Base-by-base conservation (phyloP, 495 filamentous ascomycete species). In the Cryomyces antarcticus region DNA sequence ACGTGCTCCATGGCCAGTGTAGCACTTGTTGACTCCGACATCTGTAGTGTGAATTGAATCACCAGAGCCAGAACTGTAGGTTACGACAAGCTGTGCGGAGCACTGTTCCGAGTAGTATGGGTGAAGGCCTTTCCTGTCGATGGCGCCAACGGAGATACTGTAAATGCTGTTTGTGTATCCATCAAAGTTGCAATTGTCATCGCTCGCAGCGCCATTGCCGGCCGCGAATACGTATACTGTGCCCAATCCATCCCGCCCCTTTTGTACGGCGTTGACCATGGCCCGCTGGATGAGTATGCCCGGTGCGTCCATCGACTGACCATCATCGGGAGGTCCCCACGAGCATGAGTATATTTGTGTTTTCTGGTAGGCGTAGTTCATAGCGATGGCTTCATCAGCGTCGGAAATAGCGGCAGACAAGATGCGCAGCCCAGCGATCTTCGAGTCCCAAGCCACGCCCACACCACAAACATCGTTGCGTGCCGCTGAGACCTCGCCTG, bases 101-200 rank as follows among this genome's bases (percentile, higher is more conserved):
- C 89, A 97, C 43, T 82, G 75, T 61, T 97, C 89, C 2, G 88
- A 93, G 59, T 97, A 97, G 49, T 80, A 82, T 1, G 87, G 85
- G 56, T 96, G 88, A 5, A 67, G 58, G 10, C 86, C 86, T 51
- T 81, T 75, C 38, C 82, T 65, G 56, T 94, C 88, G 53, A 97
- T 78, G 30, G 88, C 89, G 13, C 92, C 89, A 30, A 96, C 86
- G 2, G 87, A 93, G 52, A 97, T 85, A 55, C 83, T 93, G 68
- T 96, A 97, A 44, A 97, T 97, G 55, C 85, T 93, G 63, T 97
- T 97, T 49, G 92, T 96, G 59, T 97, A 97, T 7, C 89, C 89
- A 55, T 97, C 89, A 53, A 96, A 97, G 57, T 97, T 97, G 71
- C 89, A 97, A 62, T 97, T 95, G 56, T 97, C 89, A 35, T 80